Conservation (phyloP, 305 asterid genomes). For the Fraxinus floribunda region DNA sequence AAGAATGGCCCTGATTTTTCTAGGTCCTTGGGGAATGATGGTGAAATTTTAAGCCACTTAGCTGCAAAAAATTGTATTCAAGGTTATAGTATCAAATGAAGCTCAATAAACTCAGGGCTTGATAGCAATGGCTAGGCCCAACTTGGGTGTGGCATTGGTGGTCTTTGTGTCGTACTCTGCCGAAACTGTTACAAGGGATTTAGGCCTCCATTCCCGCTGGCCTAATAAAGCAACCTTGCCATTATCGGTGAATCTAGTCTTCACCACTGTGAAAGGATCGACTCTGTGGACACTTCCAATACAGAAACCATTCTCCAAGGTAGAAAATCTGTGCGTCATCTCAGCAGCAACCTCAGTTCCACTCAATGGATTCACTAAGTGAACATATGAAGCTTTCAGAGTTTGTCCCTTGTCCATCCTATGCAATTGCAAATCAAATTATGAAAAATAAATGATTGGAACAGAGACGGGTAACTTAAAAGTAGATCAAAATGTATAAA, state of each 20-base stretch:
- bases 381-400: conserved; percentile 77
- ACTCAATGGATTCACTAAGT: conserved; percentile 44
- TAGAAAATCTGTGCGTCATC: conserved; percentile 69
- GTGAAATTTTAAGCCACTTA: conserved; percentile 25
- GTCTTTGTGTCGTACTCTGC: conserved; percentile 73
- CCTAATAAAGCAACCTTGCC: conserved; percentile 63
- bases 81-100: conserved; percentile 25
- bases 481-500: not conserved
- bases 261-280: conserved; percentile 54
- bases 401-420: conserved; percentile 82
- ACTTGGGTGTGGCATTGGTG: conserved; percentile 46
- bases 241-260: conserved; percentile 65
- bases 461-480: not conserved
- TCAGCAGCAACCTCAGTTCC: conserved; percentile 84
- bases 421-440: not conserved
- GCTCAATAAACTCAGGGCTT: conserved; percentile 55
- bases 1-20: conserved; percentile 33
- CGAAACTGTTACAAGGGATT: conserved; percentile 67
- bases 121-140: conserved; percentile 71
- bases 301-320: conserved; percentile 63
- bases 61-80: conserved; percentile 18
- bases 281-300: conserved; percentile 60
- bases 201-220: conserved; percentile 85
- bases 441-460: not conserved
- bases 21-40: conserved; percentile 14